These are phyloP conservation scores for Nakaseomyces glabratus DNA, from an alignment of 1,139 yeast genomes.

Conservation along the genomic window DNA sequence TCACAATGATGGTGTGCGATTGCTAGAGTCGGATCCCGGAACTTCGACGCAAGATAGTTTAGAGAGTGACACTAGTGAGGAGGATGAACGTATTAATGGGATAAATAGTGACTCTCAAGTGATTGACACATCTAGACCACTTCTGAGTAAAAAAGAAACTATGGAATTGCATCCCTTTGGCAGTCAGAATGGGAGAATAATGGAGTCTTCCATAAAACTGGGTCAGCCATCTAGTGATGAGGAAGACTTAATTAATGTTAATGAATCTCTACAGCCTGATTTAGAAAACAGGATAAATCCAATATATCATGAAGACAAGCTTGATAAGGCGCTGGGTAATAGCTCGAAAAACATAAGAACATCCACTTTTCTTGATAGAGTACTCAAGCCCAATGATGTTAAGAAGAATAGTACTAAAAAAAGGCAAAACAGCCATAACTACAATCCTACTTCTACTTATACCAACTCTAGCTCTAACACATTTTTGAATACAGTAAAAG, in stretches of 20 bases:
- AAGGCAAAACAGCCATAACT: not conserved
- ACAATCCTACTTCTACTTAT: not conserved
- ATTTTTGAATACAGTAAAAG: constrained; percentile 11
- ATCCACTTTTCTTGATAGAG: not conserved
- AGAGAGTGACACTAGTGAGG: constrained; percentile 6
- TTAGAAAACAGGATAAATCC: too few species aligned
- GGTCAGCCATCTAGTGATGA: constrained; percentile 25
- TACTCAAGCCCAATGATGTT: not conserved
- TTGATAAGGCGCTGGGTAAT: not conserved
- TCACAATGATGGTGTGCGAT: constrained; percentile 15
- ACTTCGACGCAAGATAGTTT: constrained; percentile 16
- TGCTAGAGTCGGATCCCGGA: constrained; percentile 30
- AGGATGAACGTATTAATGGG: constrained; percentile 7
- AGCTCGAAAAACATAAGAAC: constrained; percentile 10
- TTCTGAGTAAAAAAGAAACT: constrained; percentile 1
- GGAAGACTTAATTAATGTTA: too few species aligned
- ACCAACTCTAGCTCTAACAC: not conserved
- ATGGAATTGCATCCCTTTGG: constrained; percentile 1
- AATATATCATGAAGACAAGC: not conserved
- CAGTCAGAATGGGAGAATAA: constrained; percentile 1
- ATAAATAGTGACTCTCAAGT: constrained; percentile 7
- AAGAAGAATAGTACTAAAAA: not conserved
- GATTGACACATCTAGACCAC: constrained; percentile 3
- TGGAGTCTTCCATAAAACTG: constrained; percentile 15
- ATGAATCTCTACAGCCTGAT: too few species aligned